Evolutionary conservation across 805 yeast genomes (phyloP), one percentile per base, ranked within the genome.

Genomic region (Starmera dryadoides): DNA sequence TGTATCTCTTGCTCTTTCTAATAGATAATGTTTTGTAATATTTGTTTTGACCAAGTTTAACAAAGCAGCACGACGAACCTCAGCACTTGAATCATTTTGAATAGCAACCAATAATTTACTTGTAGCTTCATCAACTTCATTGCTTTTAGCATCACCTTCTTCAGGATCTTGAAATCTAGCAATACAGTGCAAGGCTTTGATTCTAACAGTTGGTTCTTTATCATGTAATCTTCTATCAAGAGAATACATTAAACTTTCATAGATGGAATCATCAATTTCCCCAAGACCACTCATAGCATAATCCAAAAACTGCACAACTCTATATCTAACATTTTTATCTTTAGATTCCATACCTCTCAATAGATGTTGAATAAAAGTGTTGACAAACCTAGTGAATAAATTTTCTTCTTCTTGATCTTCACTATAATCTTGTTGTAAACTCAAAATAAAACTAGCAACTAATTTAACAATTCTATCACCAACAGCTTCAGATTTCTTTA

Each of bases 61-160:
- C 51, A 88, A 62, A 0, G 91, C 91, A 0, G 94, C 88, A 43
- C 95, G 70, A 47, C 98, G 71, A 1, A 89, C 96, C 45, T 93
- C 98, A 0, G 96, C 79, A 50, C 82, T 81, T 2, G 86, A 74
- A 60, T 91, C 98, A 52, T 81, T 75, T 50, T 78, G 81, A 49
- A 86, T 66, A 0, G 80, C 69, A n/a, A 58, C 57, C 37, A 73
- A 50, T 28, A 78, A 60, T 31, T 64, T 64, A 33, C 68, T 63
- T 3, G 75, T 68, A 6, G 78, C 77, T 42, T 68, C 68, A 41
- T 69, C 68, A 23, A 66, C 53, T 26, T 58, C 65, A 37, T 63
- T 60, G 33, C 57, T 64, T 20, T 42, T 47, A 7, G 35, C 23
- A 4, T 31, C 39, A 7, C 50, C 58, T 4, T 55, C 64, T 2